Conservation (phyloP, 352 stramenopile genomes). For the Phytophthora constricta region DNA sequence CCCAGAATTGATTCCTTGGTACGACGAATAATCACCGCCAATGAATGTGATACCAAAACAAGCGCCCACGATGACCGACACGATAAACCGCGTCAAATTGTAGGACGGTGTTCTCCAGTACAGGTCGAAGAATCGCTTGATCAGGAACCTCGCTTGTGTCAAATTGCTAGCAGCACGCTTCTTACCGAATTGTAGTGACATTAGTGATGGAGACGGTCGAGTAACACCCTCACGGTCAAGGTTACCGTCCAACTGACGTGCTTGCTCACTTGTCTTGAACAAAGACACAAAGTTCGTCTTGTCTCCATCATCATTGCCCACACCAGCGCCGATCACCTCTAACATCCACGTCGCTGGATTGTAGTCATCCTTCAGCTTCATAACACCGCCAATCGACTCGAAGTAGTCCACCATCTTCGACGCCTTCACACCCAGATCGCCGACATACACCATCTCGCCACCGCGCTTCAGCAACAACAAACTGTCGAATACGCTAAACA, state of each 20-base stretch:
- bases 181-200: conserved; percentile 12
- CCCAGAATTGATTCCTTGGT: conserved; percentile 26
- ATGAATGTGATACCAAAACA: conserved; percentile 13
- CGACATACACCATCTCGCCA: conserved; percentile 61
- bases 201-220: not conserved
- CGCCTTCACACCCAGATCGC: conserved; percentile 48
- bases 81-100: conserved; percentile 60
- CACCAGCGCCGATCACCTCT: conserved; percentile 54
- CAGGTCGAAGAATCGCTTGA: conserved; percentile 52
- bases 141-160: conserved; percentile 35
- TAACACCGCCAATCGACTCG: no score
- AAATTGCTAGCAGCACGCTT: conserved; percentile 16
- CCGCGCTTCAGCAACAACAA: no score
- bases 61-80: conserved; percentile 2
- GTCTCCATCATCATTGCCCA: conserved; percentile 32
- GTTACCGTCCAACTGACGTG: not conserved
- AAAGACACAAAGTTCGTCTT: conserved; percentile 11
- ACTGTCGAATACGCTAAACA: no score
- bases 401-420: conserved; percentile 59
- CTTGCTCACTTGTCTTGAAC: no score
- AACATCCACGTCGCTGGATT: conserved; percentile 92
- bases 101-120: conserved; percentile 85
- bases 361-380: conserved; percentile 54
- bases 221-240: conserved; percentile 7
- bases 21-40: conserved; percentile 23